These are phyloP conservation scores for Kuraishia capsulata DNA, from an alignment of 805 yeast genomes.

Conservation along the genomic window DNA sequence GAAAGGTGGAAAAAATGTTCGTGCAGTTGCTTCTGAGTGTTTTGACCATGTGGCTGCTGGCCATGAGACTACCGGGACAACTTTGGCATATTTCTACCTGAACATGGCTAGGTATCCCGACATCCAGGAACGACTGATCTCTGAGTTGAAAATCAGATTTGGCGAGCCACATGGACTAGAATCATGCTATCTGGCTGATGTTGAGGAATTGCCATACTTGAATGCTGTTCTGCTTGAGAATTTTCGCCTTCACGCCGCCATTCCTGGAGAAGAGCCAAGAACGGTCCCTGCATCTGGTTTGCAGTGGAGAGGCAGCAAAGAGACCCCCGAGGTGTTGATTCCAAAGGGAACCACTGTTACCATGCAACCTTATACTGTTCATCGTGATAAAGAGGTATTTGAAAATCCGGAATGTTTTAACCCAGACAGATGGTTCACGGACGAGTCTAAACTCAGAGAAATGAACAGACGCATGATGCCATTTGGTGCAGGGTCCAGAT, in stretches of 20 bases:
- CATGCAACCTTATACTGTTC: conserved; percentile 59
- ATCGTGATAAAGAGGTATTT: conserved; percentile 40
- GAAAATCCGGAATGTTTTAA: conserved; percentile 39
- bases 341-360: conserved; percentile 51
- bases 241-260: conserved; percentile 55
- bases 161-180: background rate
- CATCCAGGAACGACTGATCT: conserved; percentile 36
- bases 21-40: conserved; percentile 34
- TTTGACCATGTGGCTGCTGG: conserved; percentile 71
- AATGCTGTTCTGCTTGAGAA: conserved; percentile 57
- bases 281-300: conserved; percentile 27
- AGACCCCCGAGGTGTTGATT: conserved; percentile 18
- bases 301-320: conserved; percentile 16
- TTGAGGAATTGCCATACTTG: conserved; percentile 49
- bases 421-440: conserved; percentile 60
- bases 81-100: conserved; percentile 50
- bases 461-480: conserved; percentile 54
- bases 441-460: conserved; percentile 23
- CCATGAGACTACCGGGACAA: conserved; percentile 65
- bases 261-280: conserved; percentile 69
- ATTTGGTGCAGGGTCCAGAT: conserved; percentile 64
- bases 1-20: conserved; percentile 6
- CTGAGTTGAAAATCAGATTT: conserved; percentile 26
- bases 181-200: conserved; percentile 16
- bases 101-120: conserved; percentile 41